Base-by-base conservation (phyloP, 345 rosid genomes). In the Laguncularia racemosa region DNA sequence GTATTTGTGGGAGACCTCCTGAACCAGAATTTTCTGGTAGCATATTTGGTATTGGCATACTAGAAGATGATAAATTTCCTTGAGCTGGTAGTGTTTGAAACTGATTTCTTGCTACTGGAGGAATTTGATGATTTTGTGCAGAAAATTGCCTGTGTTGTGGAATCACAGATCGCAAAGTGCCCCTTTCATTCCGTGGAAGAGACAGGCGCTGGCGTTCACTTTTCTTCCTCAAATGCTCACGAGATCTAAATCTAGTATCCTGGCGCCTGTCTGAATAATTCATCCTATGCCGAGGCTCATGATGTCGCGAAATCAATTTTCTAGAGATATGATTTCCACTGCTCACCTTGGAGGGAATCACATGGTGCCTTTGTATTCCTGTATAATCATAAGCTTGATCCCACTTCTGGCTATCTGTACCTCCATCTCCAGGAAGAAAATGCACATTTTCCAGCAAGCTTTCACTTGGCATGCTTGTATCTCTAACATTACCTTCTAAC, bases 201-300 rank as follows among this genome's bases (percentile, higher is more conserved):
- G 81, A 65, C 46, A 61, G 84, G 3, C 38, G 63, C 46, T 65
- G 77, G 58, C 61, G 77, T 64, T 73, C 60, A 13, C 16, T 51
- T 57, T 73, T 82, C 67, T 58, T 76, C 63, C 63, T 69, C 59
- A 80, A 55, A 60, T 68, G 75, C 61, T 84, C 88, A 23, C 66
- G 73, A 58, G 61, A 76, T 19, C 78, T 73, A 65, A 59, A 58
- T 68, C 69, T 81, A 15, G 50, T 63, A 62, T 83, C 95, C 67
- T 76, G 68, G 12, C 20, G 74, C 71, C 71, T 78, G 56, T 68
- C 73, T 6, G 64, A n/a, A 40, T 71, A 64, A 64, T 56, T 71
- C 58, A 53, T 75, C 43, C 70, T 73, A 63, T 68, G 52, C 77
- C 77, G 70, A 52, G 58, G 61, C 21, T 55, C 67, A 11, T 54